Base-by-base conservation (phyloP, 805 yeast genomes). In the Ogataea wickerhamii region DNA sequence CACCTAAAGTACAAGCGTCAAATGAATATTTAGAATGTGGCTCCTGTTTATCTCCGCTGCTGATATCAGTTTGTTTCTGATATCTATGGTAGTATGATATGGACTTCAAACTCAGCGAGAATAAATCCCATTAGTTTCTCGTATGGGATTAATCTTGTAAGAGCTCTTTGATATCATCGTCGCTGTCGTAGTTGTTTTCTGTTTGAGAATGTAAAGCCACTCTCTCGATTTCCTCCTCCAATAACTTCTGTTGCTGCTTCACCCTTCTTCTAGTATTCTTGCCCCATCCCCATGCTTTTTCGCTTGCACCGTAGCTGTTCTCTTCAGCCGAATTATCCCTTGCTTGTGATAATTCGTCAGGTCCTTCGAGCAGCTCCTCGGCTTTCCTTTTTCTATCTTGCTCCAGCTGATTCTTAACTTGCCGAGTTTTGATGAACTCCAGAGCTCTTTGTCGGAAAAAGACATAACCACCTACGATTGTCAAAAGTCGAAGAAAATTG, bases 221-320 rank as follows among this genome's bases (percentile, higher is more conserved):
- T 24, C 50, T 47, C 37, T 66, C 64, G 11, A 68, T 59, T 58
- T 74, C 59, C 34, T 75, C 71, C 49, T 78, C 77, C 28, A 82
- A 64, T 12, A 72, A 46, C 39, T 74, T 66, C 49, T 79, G 74
- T 49, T 78, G 78, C 42, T 67, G 66, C 58, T 76, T 73, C 28
- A 76, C 76, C 41, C 68, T 69, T 47, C 68, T 67, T 66, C 89
- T 74, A 5, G 89, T 82, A 53, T 72, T 71, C 57, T 83, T 84
- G 38, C 93, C 93, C 87, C 88, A 83, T 20, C 93, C 91, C 67
- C 83, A 83, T 4, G 69, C 47, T 26, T 64, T 55, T 24, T 78
- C 78, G 33, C 67, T 59, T 26, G 16, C 16, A 26, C n/a, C 29
- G 16, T 13, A 7, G 21, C 64, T 70, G 24, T 57, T 52, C 20